Base-by-base conservation (phyloP, 1,139 yeast species). In the Taphrina betulina region DNA sequence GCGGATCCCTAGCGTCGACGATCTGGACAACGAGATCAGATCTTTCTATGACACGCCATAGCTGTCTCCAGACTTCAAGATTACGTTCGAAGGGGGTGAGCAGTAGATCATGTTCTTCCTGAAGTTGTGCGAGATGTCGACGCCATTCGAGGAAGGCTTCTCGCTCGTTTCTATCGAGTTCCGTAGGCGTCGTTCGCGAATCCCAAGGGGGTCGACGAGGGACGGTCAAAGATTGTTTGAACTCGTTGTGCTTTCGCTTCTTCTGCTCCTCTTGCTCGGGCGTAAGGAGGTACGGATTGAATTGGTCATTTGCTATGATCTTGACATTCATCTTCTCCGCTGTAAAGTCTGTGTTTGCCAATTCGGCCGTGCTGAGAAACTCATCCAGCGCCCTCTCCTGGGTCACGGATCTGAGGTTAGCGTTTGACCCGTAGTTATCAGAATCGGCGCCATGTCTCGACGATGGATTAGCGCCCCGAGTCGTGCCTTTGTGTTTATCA, bases 1-100 rank as follows among this genome's bases (percentile, higher is more conserved):
- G 72, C 2, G 99, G 98, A 67, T 87, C 89, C 71, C 99, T 78
- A 5, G 97, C 97, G 73, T 94, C 99, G 29, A 92, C 98, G 73
- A 94, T 94, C 69, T 94, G 99, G 3, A 94, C 97, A 45, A 94
- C 81, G 65, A 94, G 76, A 70, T 92, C 96, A 48, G 94, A 85
- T 67, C 98, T 79, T 69, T 94, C 99, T 16, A 90, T 88, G 53
- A 94, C 99, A 72, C 99, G 79, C 99, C 99, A 94, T 63, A 94
- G 75, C 71, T 94, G 99, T 69, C 94, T 82, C 99, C 99, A 94
- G 60, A 94, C 97, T 74, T 92, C 96, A 63, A 94, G 76, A 68
- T 94, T 94, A 71, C 98, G 80, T 73, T 94, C 99, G 68, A 92
- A 94, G 1, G 99, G 99, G 0, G 99, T 94, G 69, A 94, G 77